Evolutionary conservation across 2,329 filamentous ascomycete species (phyloP).

Genomic region (Parafenestella ontariensis): DNA sequence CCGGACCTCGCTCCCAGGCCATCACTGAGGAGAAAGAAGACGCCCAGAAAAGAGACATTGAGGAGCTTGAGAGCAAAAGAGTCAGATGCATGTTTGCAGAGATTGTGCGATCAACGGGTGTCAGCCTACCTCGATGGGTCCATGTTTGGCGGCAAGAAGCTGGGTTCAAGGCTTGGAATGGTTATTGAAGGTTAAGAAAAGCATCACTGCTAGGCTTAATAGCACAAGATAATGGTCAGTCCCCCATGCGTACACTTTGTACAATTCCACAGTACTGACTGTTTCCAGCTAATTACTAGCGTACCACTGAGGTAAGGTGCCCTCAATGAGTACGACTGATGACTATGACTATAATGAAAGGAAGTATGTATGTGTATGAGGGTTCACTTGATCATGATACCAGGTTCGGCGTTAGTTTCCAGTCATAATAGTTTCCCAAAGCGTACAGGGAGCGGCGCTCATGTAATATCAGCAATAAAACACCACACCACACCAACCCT

Average conservation of each 20-base stretch:
- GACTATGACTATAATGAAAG: neutral
- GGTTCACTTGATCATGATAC: constrained; percentile 10
- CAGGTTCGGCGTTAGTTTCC: constrained; percentile 6
- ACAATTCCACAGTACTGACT: neutral
- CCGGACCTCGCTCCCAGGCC: constrained; percentile 17
- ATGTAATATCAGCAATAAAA: constrained; percentile 9
- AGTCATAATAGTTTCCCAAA: constrained; percentile 9
- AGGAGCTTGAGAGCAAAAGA: constrained; percentile 43
- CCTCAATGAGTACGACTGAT: neutral
- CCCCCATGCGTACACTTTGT: neutral
- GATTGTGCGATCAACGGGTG: constrained; percentile 38
- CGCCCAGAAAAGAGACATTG: constrained; percentile 37
- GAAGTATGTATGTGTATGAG: neutral
- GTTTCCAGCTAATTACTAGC: neutral
- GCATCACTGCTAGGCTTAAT: neutral
- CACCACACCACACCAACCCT: neutral
- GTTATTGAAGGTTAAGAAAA: neutral
- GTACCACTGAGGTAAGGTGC: neutral
- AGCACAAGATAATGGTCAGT: neutral
- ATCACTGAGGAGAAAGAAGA: constrained; percentile 26
- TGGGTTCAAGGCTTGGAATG: neutral
- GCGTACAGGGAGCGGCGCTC: constrained; percentile 12
- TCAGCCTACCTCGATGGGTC: constrained; percentile 38
- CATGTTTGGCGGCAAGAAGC: constrained; percentile 16
- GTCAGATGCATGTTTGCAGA: constrained; percentile 44